phyloP scores from a whole-genome alignment of 495 filamentous ascomycete genomes.

The Annulohypoxylon bovei region DNA sequence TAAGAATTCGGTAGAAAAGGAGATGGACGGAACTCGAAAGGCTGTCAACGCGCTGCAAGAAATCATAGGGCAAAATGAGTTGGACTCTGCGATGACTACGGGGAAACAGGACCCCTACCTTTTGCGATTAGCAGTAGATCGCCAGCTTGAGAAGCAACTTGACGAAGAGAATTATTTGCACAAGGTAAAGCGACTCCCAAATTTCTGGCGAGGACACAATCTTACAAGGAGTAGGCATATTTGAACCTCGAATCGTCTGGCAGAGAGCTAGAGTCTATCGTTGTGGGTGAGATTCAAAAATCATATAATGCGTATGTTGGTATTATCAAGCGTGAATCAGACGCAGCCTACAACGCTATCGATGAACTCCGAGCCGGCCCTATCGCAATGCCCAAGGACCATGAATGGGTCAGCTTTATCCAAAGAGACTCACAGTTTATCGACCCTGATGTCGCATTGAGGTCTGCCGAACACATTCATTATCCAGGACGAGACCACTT shows the following conservation, averaged over 20 bases:
- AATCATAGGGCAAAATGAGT: constrained; percentile 76
- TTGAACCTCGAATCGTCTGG: constrained; percentile 95
- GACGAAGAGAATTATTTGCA: constrained; percentile 98
- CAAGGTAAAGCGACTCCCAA: constrained; percentile 66
- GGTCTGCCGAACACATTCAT: constrained; percentile 82
- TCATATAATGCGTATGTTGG: constrained; percentile 91
- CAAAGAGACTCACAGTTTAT: constrained; percentile 86
- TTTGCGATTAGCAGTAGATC: constrained; percentile 82
- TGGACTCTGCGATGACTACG: constrained; percentile 75
- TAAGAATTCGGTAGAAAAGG: constrained; percentile 86
- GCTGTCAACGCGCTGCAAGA: constrained; percentile 84
- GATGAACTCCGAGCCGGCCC: constrained; percentile 87
- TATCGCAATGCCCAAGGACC: constrained; percentile 87
- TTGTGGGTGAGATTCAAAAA: constrained; percentile 96
- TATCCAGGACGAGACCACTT: constrained; percentile 95
- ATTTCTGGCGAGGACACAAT: neutral
- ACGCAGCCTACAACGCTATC: constrained; percentile 77
- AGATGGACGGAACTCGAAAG: constrained; percentile 74
- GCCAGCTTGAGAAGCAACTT: constrained; percentile 88
- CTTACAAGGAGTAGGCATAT: constrained; percentile 73
- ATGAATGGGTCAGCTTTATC: constrained; percentile 89
- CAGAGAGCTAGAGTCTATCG: constrained; percentile 91
- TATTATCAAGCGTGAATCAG: constrained; percentile 88
- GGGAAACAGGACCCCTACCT: constrained; percentile 94
- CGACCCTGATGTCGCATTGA: constrained; percentile 81